Percentiles rank a stretch among this genome's conserved stretches.
Evolutionary conservation across 2,329 filamentous ascomycete species (phyloP).

Genomic region (Calonectria crousiana): DNA sequence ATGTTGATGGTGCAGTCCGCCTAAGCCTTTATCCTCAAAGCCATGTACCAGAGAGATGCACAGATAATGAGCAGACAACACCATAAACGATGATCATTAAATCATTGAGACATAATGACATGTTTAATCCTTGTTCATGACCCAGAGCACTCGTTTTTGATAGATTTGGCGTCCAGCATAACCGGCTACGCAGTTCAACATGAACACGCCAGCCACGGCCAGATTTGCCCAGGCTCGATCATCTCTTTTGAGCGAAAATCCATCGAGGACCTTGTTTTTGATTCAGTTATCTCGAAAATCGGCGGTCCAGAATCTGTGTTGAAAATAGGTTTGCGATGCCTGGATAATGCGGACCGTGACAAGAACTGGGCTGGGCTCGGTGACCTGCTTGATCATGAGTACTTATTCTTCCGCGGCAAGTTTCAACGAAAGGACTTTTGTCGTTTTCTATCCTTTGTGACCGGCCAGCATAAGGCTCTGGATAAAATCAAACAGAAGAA

Average conservation of each 20-base stretch:
- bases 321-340: constrained; percentile 4
- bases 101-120: constrained; percentile 1
- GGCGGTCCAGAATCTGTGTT: not conserved
- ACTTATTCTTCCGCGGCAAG: constrained; percentile 17
- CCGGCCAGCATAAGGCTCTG: constrained; percentile 20
- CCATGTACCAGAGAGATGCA: not conserved
- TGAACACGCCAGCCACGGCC: not conserved
- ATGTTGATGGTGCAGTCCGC: not conserved
- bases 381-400: constrained; percentile 23
- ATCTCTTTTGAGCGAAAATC: constrained; percentile 1
- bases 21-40: constrained; percentile 25
- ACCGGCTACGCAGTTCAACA: constrained; percentile 18
- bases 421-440: constrained; percentile 24
- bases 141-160: not conserved
- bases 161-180: constrained; percentile 27
- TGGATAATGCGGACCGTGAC: not conserved
- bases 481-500: constrained; percentile 17
- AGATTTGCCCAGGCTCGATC: not conserved
- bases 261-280: not conserved
- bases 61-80: not conserved
- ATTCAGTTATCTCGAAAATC: not conserved
- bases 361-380: not conserved
- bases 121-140: constrained; percentile 25
- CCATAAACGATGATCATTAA: not conserved
- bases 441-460: constrained; percentile 25